Base-by-base conservation (phyloP, 2,329 filamentous ascomycete species). In the Diplocarpon mali region DNA sequence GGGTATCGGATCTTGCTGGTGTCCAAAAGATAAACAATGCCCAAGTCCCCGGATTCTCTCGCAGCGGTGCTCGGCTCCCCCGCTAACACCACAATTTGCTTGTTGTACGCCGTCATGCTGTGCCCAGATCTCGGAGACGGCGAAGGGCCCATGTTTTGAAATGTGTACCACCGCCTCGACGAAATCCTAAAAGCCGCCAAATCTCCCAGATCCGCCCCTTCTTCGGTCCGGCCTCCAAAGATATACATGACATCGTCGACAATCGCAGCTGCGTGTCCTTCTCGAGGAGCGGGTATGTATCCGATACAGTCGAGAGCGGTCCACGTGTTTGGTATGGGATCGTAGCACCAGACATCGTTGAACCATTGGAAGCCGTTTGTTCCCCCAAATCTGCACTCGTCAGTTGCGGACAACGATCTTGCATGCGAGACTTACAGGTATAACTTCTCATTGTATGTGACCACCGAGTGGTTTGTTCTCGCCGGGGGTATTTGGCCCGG, bases 221-320 rank as follows among this genome's bases (percentile, higher is more conserved):
- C 89, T 60, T 95, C 87, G 0, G 88, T 95, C 48, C 92, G 83
- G 36, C 92, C 92, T 55, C 93, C 93, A 63, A 98, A 98, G 49
- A 98, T 80, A 67, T 98, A 98, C 93, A 98, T 98, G 48, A 95
- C 92, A 62, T 98, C 92, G 62, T 92, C 87, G 35, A 98, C 89
- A 15, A 98, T 71, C 3, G 90, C 82, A 12, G 92, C 87, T 11
- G 93, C 89, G 63, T 98, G 92, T 3, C 92, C 92, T 70, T 98
- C 92, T 49, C 92, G 79, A 14, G 90, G 82, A 1, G 88, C 82
- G 1, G 93, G 92, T 48, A 98, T 96, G 64, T 95, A 98, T 30
- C 92, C 92, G 58, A 96, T 95, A 62, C 92, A 98, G 60, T 96
- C 90, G 45, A 95, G 73, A 61, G 93, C 83, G 9, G 78, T 69